Conservation (phyloP, 2,329 filamentous ascomycete species). For the Ophiosphaerella korrae region DNA sequence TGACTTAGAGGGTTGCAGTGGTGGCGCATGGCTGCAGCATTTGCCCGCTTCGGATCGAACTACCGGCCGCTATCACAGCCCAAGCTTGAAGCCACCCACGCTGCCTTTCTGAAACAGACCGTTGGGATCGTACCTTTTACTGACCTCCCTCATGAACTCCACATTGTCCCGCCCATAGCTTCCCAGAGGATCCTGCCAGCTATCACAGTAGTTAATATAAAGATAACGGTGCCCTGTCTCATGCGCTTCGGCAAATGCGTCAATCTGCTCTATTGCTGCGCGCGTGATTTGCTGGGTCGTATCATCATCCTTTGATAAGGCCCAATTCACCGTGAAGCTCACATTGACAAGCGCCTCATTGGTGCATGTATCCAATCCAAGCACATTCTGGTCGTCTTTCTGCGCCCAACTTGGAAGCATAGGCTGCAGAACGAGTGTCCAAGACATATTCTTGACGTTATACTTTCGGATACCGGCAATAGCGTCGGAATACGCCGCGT, state of each 20-base stretch:
- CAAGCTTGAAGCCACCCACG: conserved; percentile 44
- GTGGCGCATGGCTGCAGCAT: conserved; percentile 7
- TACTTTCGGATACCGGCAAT: conserved; percentile 27
- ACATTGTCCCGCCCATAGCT: conserved; percentile 38
- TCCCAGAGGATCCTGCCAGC: conserved; percentile 45
- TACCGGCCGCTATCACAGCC: conserved; percentile 5
- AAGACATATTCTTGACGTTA: conserved; percentile 35
- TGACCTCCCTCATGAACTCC: conserved; percentile 32
- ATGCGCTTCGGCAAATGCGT: conserved; percentile 27
- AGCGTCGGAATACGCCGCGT: conserved; percentile 35
- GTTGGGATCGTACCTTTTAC: conserved; percentile 42
- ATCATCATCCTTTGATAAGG: conserved; percentile 31
- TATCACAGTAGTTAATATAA: conserved; percentile 46
- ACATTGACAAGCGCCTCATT: conserved; percentile 40
- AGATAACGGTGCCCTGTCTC: conserved; percentile 24
- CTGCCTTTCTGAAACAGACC: conserved; percentile 45
- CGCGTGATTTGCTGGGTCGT: conserved; percentile 31
- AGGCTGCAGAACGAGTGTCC: conserved; percentile 37
- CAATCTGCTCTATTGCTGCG: conserved; percentile 39
- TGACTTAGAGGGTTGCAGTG: conserved; percentile 6
- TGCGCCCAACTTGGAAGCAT: conserved; percentile 19
- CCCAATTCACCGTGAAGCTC: conserved; percentile 44
- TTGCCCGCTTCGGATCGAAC: conserved; percentile 4
- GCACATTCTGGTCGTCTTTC: conserved; percentile 17
- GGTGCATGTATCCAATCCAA: conserved; percentile 13